phyloP scores from a whole-genome alignment of 148 eudicot genomes.

The Euryodendron excelsum region DNA sequence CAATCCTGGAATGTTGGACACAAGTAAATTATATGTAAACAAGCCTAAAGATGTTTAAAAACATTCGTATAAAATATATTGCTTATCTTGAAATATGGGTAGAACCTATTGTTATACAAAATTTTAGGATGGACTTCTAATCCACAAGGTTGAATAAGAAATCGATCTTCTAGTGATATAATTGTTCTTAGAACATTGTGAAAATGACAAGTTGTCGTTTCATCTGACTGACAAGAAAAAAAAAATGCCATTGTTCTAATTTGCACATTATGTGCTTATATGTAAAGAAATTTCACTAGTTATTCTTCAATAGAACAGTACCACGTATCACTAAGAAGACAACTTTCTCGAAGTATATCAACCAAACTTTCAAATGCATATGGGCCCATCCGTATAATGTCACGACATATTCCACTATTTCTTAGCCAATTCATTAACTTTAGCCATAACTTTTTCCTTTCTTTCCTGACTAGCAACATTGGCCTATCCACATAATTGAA shows the following conservation, averaged over 20 bases:
- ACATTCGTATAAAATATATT: too few relatives aligned
- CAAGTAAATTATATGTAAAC: too few relatives aligned
- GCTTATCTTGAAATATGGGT: background rate
- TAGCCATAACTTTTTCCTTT: background rate
- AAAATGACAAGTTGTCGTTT: background rate
- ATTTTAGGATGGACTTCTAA: background rate
- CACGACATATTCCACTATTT: too few relatives aligned
- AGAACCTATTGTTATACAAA: background rate
- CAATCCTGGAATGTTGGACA: too few relatives aligned
- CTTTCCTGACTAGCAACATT: background rate
- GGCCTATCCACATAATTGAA: background rate
- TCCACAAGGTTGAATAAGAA: background rate
- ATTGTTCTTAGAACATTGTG: background rate
- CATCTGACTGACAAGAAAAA: background rate
- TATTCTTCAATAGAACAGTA: background rate
- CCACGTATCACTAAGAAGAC: background rate
- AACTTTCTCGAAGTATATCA: background rate
- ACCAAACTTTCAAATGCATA: background rate
- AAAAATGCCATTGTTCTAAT: background rate
- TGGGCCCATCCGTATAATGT: background rate
- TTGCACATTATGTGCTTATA: background rate
- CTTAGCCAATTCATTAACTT: background rate
- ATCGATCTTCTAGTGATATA: background rate
- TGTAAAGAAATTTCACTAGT: too few relatives aligned
- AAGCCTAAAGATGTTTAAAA: too few relatives aligned